Percentiles rank a stretch among this genome's conserved stretches.
Evolutionary conservation across 768 basidiomycete genomes (phyloP).

Genomic region (Mycena capillaripes): DNA sequence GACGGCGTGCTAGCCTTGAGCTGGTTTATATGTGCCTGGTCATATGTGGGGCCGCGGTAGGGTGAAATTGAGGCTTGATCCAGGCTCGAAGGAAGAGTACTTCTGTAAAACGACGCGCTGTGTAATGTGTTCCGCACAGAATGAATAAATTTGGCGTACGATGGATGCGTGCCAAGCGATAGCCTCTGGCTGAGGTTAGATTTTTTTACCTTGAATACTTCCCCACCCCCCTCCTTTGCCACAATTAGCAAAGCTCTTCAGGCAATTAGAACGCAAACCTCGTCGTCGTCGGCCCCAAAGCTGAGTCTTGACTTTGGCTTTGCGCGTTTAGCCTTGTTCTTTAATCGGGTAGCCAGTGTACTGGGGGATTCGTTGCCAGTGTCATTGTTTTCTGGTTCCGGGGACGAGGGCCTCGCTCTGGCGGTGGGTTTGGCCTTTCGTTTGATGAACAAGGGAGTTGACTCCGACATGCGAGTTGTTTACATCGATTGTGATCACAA

Average conservation of each 20-base stretch:
- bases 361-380: constrained; percentile 67
- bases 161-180: constrained; percentile 63
- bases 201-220: constrained; percentile 83
- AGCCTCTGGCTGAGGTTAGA: constrained; percentile 35
- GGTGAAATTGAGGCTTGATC: constrained; percentile 71
- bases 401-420: constrained; percentile 57
- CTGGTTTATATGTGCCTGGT: constrained; percentile 79
- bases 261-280: constrained; percentile 59
- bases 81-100: constrained; percentile 56
- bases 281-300: constrained; percentile 78
- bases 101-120: constrained; percentile 26
- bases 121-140: neutral
- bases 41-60: constrained; percentile 73
- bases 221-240: constrained; percentile 67
- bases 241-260: constrained; percentile 44
- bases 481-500: neutral
- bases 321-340: constrained; percentile 77
- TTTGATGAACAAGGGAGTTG: constrained; percentile 65
- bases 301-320: constrained; percentile 80
- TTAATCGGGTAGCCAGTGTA: constrained; percentile 74
- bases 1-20: constrained; percentile 84
- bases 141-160: constrained; percentile 47
- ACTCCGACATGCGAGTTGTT: constrained; percentile 52
- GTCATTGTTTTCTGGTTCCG: constrained; percentile 52
- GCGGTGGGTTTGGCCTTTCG: constrained; percentile 60